Conservation (phyloP, 2,329 filamentous ascomycete genomes). For the Curvularia verruculosa region DNA sequence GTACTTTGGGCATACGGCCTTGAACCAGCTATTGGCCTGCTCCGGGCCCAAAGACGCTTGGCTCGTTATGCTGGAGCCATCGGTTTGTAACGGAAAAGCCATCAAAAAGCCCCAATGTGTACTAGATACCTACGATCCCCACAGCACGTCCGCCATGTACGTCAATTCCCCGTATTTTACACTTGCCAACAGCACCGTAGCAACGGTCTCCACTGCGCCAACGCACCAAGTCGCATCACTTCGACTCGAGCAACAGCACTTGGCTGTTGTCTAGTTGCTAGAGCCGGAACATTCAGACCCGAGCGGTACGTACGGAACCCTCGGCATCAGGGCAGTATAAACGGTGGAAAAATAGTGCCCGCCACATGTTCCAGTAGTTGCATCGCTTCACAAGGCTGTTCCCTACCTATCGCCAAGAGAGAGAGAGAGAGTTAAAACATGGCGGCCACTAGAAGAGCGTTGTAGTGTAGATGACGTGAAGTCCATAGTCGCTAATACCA, state of each 20-base stretch:
- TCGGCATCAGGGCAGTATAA: background rate
- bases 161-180: background rate
- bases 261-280: background rate
- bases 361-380: background rate
- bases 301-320: conserved; percentile 1
- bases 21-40: conserved; percentile 5
- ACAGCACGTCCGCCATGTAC: background rate
- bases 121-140: background rate
- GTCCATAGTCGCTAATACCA: conserved; percentile 5
- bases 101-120: background rate
- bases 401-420: background rate
- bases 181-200: background rate
- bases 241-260: background rate
- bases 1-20: conserved; percentile 8
- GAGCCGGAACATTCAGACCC: background rate
- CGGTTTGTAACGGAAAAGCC: background rate
- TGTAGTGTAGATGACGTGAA: conserved; percentile 1
- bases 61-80: background rate
- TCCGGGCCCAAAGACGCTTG: background rate
- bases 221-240: background rate
- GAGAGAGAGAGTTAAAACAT: background rate
- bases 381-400: background rate
- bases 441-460: conserved; percentile 1
- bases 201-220: background rate
- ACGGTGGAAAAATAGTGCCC: background rate